These are phyloP conservation scores for Pythium aphanidermatum DNA, from an alignment of 352 stramenopile species.

Conservation along the genomic window DNA sequence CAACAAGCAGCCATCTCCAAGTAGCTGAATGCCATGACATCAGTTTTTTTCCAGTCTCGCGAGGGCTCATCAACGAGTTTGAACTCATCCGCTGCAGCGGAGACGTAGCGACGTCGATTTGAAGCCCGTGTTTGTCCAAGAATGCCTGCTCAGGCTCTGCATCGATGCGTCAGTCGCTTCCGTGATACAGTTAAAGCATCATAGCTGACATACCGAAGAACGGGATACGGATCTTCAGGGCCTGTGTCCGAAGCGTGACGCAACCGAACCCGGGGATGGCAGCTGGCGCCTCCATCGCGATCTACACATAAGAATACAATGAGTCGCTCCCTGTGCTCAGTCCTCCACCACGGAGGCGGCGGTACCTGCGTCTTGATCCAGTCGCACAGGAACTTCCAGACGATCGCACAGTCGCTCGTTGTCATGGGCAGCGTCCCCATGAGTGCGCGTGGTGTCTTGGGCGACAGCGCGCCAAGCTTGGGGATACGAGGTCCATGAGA, in stretches of 20 bases:
- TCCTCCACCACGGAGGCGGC: not conserved
- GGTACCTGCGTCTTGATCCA: conserved; percentile 60
- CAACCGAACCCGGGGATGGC: conserved; percentile 65
- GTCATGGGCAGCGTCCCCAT: conserved; percentile 48
- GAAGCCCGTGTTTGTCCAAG: conserved; percentile 42
- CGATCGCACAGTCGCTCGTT: conserved; percentile 31
- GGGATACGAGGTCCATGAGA: conserved; percentile 5
- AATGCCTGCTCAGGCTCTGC: conserved; percentile 54
- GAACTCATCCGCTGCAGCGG: not conserved
- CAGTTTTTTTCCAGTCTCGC: not conserved
- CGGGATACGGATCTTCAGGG: conserved; percentile 46
- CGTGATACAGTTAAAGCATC: not conserved
- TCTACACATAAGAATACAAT: conserved; percentile 18
- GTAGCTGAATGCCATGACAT: conserved; percentile 42
- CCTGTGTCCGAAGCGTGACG: conserved; percentile 39
- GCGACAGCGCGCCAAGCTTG: conserved; percentile 15
- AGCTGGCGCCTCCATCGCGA: conserved; percentile 68
- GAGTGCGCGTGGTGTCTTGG: conserved; percentile 47
- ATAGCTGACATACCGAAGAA: conserved; percentile 41
- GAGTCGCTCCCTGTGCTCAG: too few relatives aligned
- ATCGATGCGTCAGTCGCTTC: too few relatives aligned
- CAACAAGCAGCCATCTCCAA: conserved; percentile 71
- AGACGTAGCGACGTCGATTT: conserved; percentile 15
- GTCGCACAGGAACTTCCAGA: conserved; percentile 67
- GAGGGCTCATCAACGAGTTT: not conserved